Conservation (phyloP, 1,139 yeast species). For the Trichomonascaceae sp. region DNA sequence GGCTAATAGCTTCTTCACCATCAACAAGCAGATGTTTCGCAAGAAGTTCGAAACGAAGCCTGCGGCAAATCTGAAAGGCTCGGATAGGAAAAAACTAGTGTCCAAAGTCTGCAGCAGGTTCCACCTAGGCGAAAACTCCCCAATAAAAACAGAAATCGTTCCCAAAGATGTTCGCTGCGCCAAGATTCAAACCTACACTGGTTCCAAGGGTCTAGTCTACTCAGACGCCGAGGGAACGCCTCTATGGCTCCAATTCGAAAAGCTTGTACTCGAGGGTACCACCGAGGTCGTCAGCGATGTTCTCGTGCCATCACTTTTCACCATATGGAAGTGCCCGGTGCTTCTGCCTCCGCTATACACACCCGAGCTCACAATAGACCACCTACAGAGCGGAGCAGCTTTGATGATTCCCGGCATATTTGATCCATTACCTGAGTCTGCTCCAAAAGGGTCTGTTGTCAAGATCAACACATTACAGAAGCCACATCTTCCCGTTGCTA, state of each 20-base stretch:
- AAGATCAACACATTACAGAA: conserved; percentile 51
- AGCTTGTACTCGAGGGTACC: conserved; percentile 11
- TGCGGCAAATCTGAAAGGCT: conserved; percentile 63
- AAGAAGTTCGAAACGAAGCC: conserved; percentile 51
- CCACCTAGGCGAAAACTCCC: conserved; percentile 35
- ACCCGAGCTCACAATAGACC: conserved; percentile 57
- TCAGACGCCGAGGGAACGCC: conserved; percentile 56
- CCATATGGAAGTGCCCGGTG: conserved; percentile 58
- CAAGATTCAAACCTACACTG: conserved; percentile 42
- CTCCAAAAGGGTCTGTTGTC: conserved; percentile 44
- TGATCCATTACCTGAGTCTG: conserved; percentile 45
- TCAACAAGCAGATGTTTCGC: conserved; percentile 46
- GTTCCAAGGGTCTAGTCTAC: conserved; percentile 48
- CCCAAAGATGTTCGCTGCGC: conserved; percentile 59
- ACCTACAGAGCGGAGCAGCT: conserved; percentile 66
- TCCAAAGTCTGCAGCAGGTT: conserved; percentile 35
- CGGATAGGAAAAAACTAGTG: conserved; percentile 59
- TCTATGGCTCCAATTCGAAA: conserved; percentile 53
- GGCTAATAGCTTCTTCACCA: too few species aligned
- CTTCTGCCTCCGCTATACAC: conserved; percentile 57
- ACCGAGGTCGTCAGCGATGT: conserved; percentile 14
- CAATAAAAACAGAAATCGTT: conserved; percentile 35
- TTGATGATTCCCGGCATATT: conserved; percentile 85
- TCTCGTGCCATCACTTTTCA: conserved; percentile 58
- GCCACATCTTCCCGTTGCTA: conserved; percentile 59